Evolutionary conservation across 2,329 filamentous ascomycete species (phyloP), one percentile per base, ranked within the genome.

Genomic region (Talaromyces sp.): DNA sequence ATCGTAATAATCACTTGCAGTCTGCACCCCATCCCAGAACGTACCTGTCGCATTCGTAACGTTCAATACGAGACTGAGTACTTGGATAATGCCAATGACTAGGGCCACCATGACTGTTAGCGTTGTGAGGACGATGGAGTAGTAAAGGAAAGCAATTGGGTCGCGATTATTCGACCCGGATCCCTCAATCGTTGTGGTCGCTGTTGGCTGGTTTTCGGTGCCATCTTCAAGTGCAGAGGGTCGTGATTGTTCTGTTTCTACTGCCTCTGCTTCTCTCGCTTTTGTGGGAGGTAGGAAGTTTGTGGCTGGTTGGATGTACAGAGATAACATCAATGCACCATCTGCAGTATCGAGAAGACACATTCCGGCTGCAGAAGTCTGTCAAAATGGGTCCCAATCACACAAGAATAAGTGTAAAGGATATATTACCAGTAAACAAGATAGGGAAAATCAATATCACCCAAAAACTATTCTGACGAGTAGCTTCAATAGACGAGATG

Each of bases 261-360:
- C n/a, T n/a, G 35, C 19, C 17, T 50, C 43, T 50, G 11, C 5
- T 35, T 50, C 39, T 17, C 15, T 17, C 21, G 40, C 33, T 41
- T 33, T 48, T 9, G 22, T 69, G 2, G 64, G 53, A 0, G 70
- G 67, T 10, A 75, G 69, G 62, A 75, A 75, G 61, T 76, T 73
- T 13, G 68, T 63, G 19, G 75, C 73, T 1, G 76, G 76, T 58
- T 77, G 76, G 35, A 92, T 91, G 74, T 99, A 97, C 1, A 97
- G 79, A 0, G 88, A 87, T 84, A 96, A 92, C 92, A 97, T 97
- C 19, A 97, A 80, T 1, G 93, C 93, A 22, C 93, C 93, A 66
- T 97, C 94, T 0, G 87, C 88, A 0, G 92, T 97, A 73, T 97
- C 94, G 5, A 97, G 79, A 21, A 97, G 81, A 71, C 92, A 97